These are phyloP conservation scores for Tolypocladium inflatum DNA, from an alignment of 2,329 filamentous ascomycete species.

Conservation along the genomic window DNA sequence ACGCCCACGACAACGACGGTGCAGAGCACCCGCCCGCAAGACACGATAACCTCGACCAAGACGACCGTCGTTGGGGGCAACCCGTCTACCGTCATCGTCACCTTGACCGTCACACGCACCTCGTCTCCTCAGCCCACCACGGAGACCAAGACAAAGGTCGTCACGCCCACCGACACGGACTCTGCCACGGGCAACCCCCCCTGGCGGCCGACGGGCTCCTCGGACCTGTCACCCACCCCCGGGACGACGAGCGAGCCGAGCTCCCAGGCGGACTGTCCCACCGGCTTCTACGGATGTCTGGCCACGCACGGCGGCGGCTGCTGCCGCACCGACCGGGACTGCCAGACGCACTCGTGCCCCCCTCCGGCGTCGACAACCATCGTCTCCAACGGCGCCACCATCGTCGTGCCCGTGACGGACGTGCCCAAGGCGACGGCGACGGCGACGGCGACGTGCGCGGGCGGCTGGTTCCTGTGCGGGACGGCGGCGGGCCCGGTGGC, in stretches of 20 bases:
- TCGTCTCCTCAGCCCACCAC: constrained; percentile 27
- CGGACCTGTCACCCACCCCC: constrained; percentile 24
- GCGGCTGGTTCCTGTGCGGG: constrained; percentile 69
- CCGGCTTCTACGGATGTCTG: constrained; percentile 83
- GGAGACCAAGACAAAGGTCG: constrained; percentile 19
- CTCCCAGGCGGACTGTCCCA: constrained; percentile 55
- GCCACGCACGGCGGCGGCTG: constrained; percentile 77
- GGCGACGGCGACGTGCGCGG: constrained; percentile 51
- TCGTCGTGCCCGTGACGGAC: constrained; percentile 53
- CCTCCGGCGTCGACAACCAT: constrained; percentile 50
- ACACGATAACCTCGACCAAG: constrained; percentile 28
- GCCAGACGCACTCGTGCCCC: constrained; percentile 71
- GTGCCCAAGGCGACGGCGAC: constrained; percentile 33
- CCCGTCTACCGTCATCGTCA: constrained; percentile 32
- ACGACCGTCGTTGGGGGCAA: constrained; percentile 25
- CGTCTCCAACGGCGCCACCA: constrained; percentile 56
- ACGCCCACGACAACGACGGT: constrained; percentile 11
- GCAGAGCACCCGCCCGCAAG: constrained; percentile 8
- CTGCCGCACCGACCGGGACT: constrained; percentile 81
- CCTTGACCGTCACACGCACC: constrained; percentile 27
- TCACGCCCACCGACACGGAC: constrained; percentile 27
- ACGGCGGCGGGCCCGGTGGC: constrained; percentile 49
- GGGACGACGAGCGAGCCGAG: constrained; percentile 24
- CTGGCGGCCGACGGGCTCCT: constrained; percentile 28
- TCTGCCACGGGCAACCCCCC: constrained; percentile 31